Evolutionary conservation across 2,329 filamentous ascomycete genomes (phyloP).

Genomic region (Sarocladium brachiariae): DNA sequence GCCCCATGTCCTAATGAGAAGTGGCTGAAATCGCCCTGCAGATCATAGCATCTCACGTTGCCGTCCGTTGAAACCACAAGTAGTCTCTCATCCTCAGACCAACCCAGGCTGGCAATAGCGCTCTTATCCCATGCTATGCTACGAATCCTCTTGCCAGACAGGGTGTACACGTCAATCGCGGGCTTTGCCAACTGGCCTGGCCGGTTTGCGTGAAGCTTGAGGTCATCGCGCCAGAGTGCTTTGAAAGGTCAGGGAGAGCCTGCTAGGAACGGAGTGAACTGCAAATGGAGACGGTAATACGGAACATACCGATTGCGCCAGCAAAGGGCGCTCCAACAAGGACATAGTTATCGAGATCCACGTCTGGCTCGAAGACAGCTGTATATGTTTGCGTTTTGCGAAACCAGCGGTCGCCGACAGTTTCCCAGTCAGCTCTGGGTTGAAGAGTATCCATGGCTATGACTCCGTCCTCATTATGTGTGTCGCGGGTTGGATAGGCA

Average conservation of each 20-base stretch:
- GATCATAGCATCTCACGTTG: slow-evolving; percentile 80
- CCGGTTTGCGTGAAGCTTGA: slow-evolving; percentile 73
- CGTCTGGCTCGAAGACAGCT: slow-evolving; percentile 82
- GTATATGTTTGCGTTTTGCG: slow-evolving; percentile 92
- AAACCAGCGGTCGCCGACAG: slow-evolving; percentile 88
- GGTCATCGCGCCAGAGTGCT: slow-evolving; percentile 87
- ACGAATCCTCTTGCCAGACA: slow-evolving; percentile 79
- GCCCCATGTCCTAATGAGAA: slow-evolving; percentile 87
- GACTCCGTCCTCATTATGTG: slow-evolving; percentile 16
- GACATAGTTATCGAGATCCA: slow-evolving; percentile 92
- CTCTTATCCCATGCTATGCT: slow-evolving; percentile 89
- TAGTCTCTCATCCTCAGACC: slow-evolving; percentile 92
- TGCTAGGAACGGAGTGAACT: not conserved
- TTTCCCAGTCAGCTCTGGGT: slow-evolving; percentile 88
- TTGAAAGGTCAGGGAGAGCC: slow-evolving; percentile 12
- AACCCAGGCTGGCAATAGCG: slow-evolving; percentile 79
- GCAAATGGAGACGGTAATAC: too few species aligned
- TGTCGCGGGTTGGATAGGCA: too few species aligned
- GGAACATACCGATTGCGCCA: slow-evolving; percentile 79
- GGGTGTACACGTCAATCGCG: slow-evolving; percentile 90
- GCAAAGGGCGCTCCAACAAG: slow-evolving; percentile 88
- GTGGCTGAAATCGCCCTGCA: slow-evolving; percentile 92
- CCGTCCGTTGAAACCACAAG: slow-evolving; percentile 85
- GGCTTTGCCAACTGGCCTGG: slow-evolving; percentile 66
- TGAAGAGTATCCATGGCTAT: slow-evolving; percentile 48